A percentile compares a stretch with the other conserved stretches of the same genome.
Evolutionary conservation across 208 protist genomes (phyloP).

Genomic region (Wallacemonas sp.): DNA sequence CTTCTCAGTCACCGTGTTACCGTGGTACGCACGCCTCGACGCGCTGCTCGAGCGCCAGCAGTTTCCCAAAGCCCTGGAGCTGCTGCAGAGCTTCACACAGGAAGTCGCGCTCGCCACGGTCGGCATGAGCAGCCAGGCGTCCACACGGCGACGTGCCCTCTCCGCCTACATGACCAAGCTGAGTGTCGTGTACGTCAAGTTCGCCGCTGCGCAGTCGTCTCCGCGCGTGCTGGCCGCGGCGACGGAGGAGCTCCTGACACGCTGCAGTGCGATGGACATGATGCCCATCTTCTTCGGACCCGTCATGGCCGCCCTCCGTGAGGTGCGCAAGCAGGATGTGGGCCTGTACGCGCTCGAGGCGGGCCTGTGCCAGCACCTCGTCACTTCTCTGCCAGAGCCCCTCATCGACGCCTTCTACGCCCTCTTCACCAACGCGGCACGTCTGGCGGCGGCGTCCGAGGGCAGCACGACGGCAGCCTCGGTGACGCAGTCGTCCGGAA

Average conservation of each 20-base stretch:
- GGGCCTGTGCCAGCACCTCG: slow-evolving; percentile 36
- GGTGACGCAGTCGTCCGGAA: not conserved
- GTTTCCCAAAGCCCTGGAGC: slow-evolving; percentile 60
- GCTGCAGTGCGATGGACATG: slow-evolving; percentile 52
- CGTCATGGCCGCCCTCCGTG: slow-evolving; percentile 33
- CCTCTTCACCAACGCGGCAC: slow-evolving; percentile 31
- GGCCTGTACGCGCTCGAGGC: slow-evolving; percentile 48
- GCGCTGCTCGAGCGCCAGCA: slow-evolving; percentile 39
- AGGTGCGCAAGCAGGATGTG: slow-evolving; percentile 23
- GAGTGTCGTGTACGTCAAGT: slow-evolving; percentile 38
- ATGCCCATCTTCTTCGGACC: slow-evolving; percentile 63
- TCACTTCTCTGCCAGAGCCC: slow-evolving; percentile 58
- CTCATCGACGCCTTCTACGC: slow-evolving; percentile 56
- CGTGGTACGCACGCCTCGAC: slow-evolving; percentile 73
- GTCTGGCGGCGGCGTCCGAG: slow-evolving; percentile 26
- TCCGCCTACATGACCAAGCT: slow-evolving; percentile 50
- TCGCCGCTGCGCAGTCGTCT: not conserved
- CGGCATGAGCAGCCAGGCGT: slow-evolving; percentile 43
- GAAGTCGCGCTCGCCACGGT: slow-evolving; percentile 67
- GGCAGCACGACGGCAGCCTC: not conserved
- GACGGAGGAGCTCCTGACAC: slow-evolving; percentile 11
- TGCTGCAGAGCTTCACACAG: slow-evolving; percentile 56
- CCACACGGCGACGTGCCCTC: slow-evolving; percentile 38
- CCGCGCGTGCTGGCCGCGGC: not conserved
- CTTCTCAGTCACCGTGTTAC: slow-evolving; percentile 54